phyloP scores from a whole-genome alignment of 23 red algal genomes.

The Gracilaria vermiculophylla region DNA sequence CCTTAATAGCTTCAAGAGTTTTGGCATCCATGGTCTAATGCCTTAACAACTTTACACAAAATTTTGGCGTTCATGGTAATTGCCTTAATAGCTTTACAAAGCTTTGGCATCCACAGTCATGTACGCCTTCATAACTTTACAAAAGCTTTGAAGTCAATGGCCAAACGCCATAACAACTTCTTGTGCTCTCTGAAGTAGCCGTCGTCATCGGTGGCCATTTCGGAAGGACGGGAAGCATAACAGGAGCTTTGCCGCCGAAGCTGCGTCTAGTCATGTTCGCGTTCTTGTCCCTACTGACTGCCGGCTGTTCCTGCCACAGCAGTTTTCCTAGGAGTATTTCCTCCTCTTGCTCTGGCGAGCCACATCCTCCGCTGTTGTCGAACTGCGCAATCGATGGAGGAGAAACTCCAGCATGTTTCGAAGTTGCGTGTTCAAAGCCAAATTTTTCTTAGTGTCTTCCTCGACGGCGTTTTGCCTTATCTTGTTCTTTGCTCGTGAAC shows the following conservation, averaged over 20 bases:
- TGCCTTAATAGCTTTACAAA: no score
- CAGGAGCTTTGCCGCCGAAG: not conserved
- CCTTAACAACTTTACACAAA: no score
- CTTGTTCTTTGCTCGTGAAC: constrained; percentile 51
- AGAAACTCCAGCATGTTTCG: constrained; percentile 21
- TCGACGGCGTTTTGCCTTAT: constrained; percentile 13
- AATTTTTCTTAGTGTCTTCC: constrained; percentile 8
- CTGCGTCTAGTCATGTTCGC: not conserved
- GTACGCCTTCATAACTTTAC: no score
- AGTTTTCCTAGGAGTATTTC: not conserved
- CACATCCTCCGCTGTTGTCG: not conserved
- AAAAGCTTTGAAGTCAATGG: no score
- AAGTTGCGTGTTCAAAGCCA: constrained; percentile 10
- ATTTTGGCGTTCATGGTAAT: no score
- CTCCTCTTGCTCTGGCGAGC: not conserved
- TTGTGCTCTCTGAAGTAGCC: not conserved
- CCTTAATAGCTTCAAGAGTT: no score
- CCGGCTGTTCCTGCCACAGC: not conserved
- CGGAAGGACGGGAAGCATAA: not conserved
- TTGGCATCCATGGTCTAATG: no score
- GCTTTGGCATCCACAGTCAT: no score
- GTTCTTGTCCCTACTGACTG: not conserved
- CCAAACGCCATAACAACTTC: not conserved
- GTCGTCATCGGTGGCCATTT: not conserved
- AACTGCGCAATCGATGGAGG: not conserved